Base-by-base conservation (phyloP, 1,284 basidiomycete genomes). In the Flammula alnicola region DNA sequence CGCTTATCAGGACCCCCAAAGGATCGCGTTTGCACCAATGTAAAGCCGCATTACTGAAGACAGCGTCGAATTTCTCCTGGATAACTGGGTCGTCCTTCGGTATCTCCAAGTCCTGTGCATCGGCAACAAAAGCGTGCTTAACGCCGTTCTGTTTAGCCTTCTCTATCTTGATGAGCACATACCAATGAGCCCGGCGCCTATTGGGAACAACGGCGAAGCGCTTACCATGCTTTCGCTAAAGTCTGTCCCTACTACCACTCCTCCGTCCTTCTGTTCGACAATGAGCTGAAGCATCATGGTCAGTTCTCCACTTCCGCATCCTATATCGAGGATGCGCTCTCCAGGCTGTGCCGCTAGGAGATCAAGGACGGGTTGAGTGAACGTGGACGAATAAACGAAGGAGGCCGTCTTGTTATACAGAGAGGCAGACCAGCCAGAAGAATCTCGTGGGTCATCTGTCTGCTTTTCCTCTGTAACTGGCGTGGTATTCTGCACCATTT, bases 21-120 rank as follows among this genome's bases (percentile, higher is more conserved):
- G 92, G 92, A 59, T 88, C 75, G 6, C 70, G 67, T 64, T 90
- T 91, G 67, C 91, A 93, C 92, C 92, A 94, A 61, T 95, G 92
- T 51, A 94, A 65, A 1, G 81, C 76, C 0, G 92, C 91, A 49
- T 88, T 91, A 36, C 85, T 85, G 69, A 93, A 93, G 1, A 88
- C 84, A 0, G 81, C 78, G 56, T 87, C 82, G 52, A 80, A 86
- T 42, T 69, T 69, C 26, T 65, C 52, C 16, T 64, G 61, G 17
- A 67, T 54, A 20, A 61, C 56, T 12, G 62, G 59, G 9, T 68
- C 50, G 32, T 66, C 57, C 2, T 62, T 48, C 5, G 68, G 65
- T 16, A 68, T 42, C 11, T 62, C 58, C 19, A 86, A 68, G 1
- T 69, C 67, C 47, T 86, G 81, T 1, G 81, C 70, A 51, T 87